Evolutionary conservation across 306 rosid genomes (phyloP).

Genomic region (Cyclanthera cordifolia): DNA sequence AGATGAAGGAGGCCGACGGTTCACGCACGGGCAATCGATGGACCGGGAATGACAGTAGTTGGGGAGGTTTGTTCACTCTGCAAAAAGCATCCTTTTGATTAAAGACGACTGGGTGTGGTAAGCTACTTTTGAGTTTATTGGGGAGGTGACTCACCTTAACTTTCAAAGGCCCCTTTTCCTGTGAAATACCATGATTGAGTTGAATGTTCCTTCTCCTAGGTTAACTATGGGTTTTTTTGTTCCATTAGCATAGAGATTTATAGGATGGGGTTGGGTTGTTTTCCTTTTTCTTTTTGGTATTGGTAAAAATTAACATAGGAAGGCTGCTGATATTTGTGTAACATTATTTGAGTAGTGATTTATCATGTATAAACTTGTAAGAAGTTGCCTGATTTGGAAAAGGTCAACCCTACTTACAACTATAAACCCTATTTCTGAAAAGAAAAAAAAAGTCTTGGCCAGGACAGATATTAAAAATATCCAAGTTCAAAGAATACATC

Average conservation of each 20-base stretch:
- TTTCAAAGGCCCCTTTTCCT: constrained; percentile 15
- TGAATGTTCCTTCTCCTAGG: constrained; percentile 17
- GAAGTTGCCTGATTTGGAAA: background rate
- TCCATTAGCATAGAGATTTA: constrained; percentile 17
- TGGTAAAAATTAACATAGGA: constrained; percentile 33
- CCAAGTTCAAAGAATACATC: background rate
- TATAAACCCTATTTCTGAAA: background rate
- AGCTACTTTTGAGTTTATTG: constrained; percentile 9
- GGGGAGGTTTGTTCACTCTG: background rate
- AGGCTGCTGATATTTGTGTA: constrained; percentile 30
- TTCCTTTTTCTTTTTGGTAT: constrained; percentile 14
- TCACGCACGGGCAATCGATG: constrained; percentile 39
- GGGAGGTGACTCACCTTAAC: constrained; percentile 18
- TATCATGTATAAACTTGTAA: constrained; percentile 17
- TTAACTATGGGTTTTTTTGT: constrained; percentile 21
- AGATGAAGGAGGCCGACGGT: constrained; percentile 54
- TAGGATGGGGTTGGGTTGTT: background rate
- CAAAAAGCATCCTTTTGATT: background rate
- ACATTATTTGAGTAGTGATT: constrained; percentile 28
- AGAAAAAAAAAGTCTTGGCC: background rate
- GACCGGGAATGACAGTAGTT: constrained; percentile 22
- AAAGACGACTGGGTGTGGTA: constrained; percentile 14
- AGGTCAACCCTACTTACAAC: background rate
- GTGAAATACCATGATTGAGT: constrained; percentile 25
- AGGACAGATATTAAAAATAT: too few species aligned